Evolutionary conservation across 768 basidiomycete species (phyloP), one percentile per base, ranked within the genome.

Genomic region (Tricholoma sp.): DNA sequence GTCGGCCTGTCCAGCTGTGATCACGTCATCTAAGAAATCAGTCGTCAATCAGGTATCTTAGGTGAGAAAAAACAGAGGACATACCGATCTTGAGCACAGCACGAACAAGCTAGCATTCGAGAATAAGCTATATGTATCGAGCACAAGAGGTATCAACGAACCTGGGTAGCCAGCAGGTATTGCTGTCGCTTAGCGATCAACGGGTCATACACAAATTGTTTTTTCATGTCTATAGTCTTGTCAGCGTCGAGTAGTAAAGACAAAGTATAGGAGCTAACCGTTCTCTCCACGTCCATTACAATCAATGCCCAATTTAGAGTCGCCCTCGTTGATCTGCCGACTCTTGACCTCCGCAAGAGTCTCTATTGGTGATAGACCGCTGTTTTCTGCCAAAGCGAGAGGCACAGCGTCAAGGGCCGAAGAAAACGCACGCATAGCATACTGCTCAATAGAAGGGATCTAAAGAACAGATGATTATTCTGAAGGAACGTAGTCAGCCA

Each of bases 381-480:
- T 96, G 79, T 99, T 99, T 73, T 99, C 97, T 12, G 97, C 97
- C 10, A 99, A 80, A 4, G 97, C 97, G 11, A 99, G 82, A 3
- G 97, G 97, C 50, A 98, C 76, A n/a, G 94, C 82, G 65, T 99
- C 97, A 7, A 99, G 77, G 12, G 97, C 96, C 33, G 91, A 90
- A 3, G 97, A 82, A 70, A 98, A 99, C n/a, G 97, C 95, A 50
- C 96, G 88, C 95, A 99, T 98, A 2, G 97, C 97, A 67, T 99
- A 99, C 77, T 99, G 97, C 74, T 99, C 97, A 65, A 99, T 98
- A 29, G 93, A 82, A 1, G 97, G 88, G 61, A 97, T 96, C 91
- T 94, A 29, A 24, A 44, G 15, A 49, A 34, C 37, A 47, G 36
- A 17, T 32, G 41, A 20, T 10, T 1, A 45, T 10, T 29, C 1